Base-by-base conservation (phyloP, 352 stramenopile species). In the Globisporangium alternatum region DNA sequence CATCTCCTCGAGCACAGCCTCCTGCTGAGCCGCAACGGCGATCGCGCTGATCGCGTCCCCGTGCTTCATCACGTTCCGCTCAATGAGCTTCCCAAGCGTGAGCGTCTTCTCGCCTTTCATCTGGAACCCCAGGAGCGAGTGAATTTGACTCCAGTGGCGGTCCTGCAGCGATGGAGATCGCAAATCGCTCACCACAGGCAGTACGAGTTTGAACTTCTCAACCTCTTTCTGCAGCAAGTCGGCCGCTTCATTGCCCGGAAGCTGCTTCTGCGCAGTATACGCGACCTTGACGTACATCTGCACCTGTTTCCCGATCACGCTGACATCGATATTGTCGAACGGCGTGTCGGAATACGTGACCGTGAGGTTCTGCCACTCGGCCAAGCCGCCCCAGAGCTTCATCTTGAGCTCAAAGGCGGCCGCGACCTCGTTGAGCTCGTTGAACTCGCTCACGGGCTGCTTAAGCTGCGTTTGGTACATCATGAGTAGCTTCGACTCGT, bases 1-100 rank as follows among this genome's bases (percentile, higher is more conserved):
- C 90, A 97, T 98, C 63, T 94, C 90, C 62, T 98, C 93, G 0
- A 98, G 75, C 1, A 98, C 90, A 0, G 76, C 67, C 69, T 98
- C 93, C 58, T 98, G 92, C 56, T 97, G 87, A 0, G 93, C 91
- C 0, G 90, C 75, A 1, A 95, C 91, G 0, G 91, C 84, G 41
- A 97, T 88, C 5, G 75, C 71, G 28, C 78, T 94, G 68, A 98
- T 97, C 0, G 85, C 82, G 47, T 96, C 88, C 31, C 87, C 77
- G 39, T 97, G 90, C 19, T 83, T 77, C 75, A 94, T 96, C 21
- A 96, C 90, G 62, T 97, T 87, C 48, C 73, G 63, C 48, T 96
- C 88, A 35, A 98, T 96, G 21, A 98, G 66, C 15, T 86, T 81
- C 1, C 87, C 87, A 6, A 98, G 66, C 6, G 92, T 97, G 44